phyloP scores from a whole-genome alignment of 1,284 basidiomycete genomes.

The Fomitopsis pinicola region DNA sequence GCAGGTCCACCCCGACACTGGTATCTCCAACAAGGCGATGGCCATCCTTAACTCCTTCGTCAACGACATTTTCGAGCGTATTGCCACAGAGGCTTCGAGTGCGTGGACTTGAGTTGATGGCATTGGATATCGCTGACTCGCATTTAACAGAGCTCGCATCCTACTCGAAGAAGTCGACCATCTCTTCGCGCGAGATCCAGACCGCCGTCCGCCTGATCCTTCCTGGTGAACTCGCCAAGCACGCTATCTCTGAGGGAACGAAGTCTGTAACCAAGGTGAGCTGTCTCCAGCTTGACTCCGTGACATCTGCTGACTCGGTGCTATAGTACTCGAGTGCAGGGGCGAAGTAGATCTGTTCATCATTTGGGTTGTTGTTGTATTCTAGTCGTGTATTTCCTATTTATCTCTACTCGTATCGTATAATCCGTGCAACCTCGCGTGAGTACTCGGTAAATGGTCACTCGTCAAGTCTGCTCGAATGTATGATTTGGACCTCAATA shows the following conservation, averaged over 20 bases:
- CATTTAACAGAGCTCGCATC: slow-evolving; percentile 69
- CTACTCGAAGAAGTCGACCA: slow-evolving; percentile 93
- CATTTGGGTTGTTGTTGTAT: slow-evolving; percentile 21
- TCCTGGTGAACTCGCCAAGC: slow-evolving; percentile 83
- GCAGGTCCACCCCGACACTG: slow-evolving; percentile 95
- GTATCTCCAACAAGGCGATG: slow-evolving; percentile 98
- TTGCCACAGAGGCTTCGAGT: slow-evolving; percentile 87
- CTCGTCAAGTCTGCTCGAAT: not conserved
- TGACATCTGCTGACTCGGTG: not conserved
- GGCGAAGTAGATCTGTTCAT: slow-evolving; percentile 39
- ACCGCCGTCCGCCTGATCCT: slow-evolving; percentile 89
- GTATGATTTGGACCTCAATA: no score
- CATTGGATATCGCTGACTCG: slow-evolving; percentile 4
- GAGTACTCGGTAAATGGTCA: not conserved
- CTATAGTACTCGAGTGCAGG: slow-evolving; percentile 60
- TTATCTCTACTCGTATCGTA: slow-evolving; percentile 19
- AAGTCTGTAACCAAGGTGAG: slow-evolving; percentile 42
- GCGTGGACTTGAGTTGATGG: slow-evolving; percentile 26
- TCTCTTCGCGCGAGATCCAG: slow-evolving; percentile 92
- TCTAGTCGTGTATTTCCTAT: slow-evolving; percentile 24
- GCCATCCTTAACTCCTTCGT: slow-evolving; percentile 91
- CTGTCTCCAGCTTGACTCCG: not conserved
- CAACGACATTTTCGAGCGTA: slow-evolving; percentile 92
- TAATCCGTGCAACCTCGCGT: not conserved
- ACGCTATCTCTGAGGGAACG: slow-evolving; percentile 76